A percentile compares a stretch with the other conserved stretches of the same genome.
These are phyloP conservation scores for Keithomyces neogunnii DNA, from an alignment of 2,329 filamentous ascomycete genomes.

Conservation along the genomic window DNA sequence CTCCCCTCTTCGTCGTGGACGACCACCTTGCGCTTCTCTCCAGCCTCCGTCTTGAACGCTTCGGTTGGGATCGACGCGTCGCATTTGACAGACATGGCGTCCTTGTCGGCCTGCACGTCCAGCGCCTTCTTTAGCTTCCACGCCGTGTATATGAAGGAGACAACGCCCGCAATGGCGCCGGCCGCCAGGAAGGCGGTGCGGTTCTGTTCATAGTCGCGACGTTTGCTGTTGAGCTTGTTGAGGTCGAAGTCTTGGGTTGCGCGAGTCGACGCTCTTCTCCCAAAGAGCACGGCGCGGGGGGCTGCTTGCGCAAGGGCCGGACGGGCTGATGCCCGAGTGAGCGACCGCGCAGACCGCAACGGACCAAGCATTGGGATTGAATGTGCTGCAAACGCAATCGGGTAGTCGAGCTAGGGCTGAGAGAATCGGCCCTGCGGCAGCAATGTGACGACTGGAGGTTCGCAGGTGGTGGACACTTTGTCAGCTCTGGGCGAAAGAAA, in stretches of 20 bases:
- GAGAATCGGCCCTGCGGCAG: background rate
- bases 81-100: conserved; percentile 33
- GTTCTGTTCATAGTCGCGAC: conserved; percentile 41
- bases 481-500: background rate
- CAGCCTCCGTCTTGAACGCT: conserved; percentile 39
- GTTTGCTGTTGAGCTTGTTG: conserved; percentile 35
- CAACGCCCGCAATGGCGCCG: conserved; percentile 39
- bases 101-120: conserved; percentile 21
- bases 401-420: background rate
- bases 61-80: conserved; percentile 31
- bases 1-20: conserved; percentile 59
- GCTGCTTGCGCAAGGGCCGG: conserved; percentile 8
- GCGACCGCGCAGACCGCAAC: conserved; percentile 1
- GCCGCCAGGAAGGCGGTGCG: conserved; percentile 43
- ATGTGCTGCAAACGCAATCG: background rate
- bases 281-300: conserved; percentile 21
- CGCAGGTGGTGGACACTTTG: background rate
- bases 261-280: conserved; percentile 17
- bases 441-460: background rate
- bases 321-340: conserved; percentile 4
- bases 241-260: conserved; percentile 42
- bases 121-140: conserved; percentile 41
- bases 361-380: conserved; percentile 5
- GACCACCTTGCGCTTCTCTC: conserved; percentile 47
- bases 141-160: conserved; percentile 42